Base-by-base conservation (phyloP, 2,329 filamentous ascomycete genomes). In the Cordyceps fumosorosea region DNA sequence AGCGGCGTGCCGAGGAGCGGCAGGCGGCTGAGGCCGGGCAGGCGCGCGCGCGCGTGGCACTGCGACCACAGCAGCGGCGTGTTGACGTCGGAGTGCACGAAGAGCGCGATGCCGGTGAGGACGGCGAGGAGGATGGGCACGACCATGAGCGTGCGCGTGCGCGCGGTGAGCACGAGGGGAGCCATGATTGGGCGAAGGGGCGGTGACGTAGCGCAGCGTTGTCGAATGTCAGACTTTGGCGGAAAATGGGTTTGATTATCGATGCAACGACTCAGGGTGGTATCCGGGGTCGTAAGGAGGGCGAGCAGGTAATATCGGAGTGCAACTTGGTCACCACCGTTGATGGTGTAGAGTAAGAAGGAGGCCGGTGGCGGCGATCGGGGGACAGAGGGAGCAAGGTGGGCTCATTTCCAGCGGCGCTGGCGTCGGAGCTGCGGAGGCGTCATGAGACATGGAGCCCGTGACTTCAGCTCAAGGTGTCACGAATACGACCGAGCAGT, bases 21-120 rank as follows among this genome's bases (percentile, higher is more conserved):
- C 2, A 81, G 67, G n/a, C 69, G 75, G 52, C 76, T 77, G 24
- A 84, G 68, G 20, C 57, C 72, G 12, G 78, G 78, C 24, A 83
- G 68, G 18, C 77, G 77, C 10, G 79, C 70, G 63, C 71, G 77
- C 2, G 81, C 73, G 68, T 82, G 77, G 71, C 81, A 84, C 66
- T 83, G 80, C 50, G 80, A 82, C 73, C 78, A 82, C 63, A 84
- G 78, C 64, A 82, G 73, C 20, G 78, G 76, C 61, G 78, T 73
- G 74, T 83, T 81, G 69, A 81, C 75, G 70, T 82, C 80, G 48
- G 76, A 76, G 69, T 80, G 75, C 34, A 74, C 62, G 65, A 80
- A 78, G 66, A 83, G 76, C 29, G 72, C 66, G 64, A 72, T 61
- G 32, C 71, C 71, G 4, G 80, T 81, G 47, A 73, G 68, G 62